Evolutionary conservation across 1,284 basidiomycete genomes (phyloP).

Genomic region (Sanghuangporus baumii): DNA sequence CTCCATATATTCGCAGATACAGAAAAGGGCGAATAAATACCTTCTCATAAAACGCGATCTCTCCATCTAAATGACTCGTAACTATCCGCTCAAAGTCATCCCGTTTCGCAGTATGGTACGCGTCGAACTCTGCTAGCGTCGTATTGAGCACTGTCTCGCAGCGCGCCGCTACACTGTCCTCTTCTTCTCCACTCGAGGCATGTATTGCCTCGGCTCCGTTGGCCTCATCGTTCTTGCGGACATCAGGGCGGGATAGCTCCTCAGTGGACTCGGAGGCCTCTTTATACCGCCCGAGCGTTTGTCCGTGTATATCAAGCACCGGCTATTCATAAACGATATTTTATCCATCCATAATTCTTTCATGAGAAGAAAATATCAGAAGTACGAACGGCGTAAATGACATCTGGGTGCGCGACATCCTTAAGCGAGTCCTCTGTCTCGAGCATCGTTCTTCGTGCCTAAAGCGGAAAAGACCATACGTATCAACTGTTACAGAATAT

Average conservation of each 20-base stretch:
- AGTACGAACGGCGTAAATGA: constrained; percentile 55
- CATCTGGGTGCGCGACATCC: constrained; percentile 64
- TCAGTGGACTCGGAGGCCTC: constrained; percentile 32
- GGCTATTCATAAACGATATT: constrained; percentile 34
- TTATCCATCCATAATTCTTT: background rate
- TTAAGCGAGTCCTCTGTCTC: constrained; percentile 73
- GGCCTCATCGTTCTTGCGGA: background rate
- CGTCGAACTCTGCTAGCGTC: constrained; percentile 84
- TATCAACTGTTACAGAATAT: background rate
- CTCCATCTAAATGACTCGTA: constrained; percentile 68
- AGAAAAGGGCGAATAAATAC: constrained; percentile 28
- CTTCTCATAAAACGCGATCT: constrained; percentile 71
- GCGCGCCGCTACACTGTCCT: constrained; percentile 61
- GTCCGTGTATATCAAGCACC: constrained; percentile 65
- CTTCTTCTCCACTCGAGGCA: constrained; percentile 32
- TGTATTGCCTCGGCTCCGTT: background rate
- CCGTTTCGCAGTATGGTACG: constrained; percentile 66
- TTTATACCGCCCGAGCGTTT: constrained; percentile 58
- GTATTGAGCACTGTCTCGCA: constrained; percentile 86
- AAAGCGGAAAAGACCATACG: background rate
- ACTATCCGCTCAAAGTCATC: constrained; percentile 61
- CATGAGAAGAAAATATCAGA: background rate
- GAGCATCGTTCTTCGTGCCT: constrained; percentile 70
- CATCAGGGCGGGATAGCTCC: background rate
- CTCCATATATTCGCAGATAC: background rate